These are phyloP conservation scores for Naganishia cerealis DNA, from an alignment of 1,284 basidiomycete species.

Conservation along the genomic window DNA sequence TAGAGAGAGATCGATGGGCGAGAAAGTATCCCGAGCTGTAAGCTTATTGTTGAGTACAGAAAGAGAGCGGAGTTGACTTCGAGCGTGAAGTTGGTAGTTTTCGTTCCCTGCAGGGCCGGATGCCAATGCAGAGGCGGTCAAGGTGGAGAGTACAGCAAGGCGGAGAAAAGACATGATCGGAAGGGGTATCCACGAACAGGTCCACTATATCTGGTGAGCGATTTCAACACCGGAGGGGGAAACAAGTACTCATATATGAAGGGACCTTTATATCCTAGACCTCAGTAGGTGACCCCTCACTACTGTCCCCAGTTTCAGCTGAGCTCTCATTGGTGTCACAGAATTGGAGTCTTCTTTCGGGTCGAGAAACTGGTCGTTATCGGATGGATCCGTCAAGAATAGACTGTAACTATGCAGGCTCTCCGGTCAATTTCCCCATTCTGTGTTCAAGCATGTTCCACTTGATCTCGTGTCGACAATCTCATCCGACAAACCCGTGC, in stretches of 20 bases:
- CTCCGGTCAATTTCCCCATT: conserved; percentile 8
- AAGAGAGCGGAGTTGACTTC: conserved; percentile 4
- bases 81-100: conserved; percentile 33
- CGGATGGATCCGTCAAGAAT: conserved; percentile 10
- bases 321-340: neutral
- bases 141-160: conserved; percentile 8
- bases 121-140: conserved; percentile 16
- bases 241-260: too few species aligned
- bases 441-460: conserved; percentile 2
- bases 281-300: neutral
- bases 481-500: conserved; percentile 30
- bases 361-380: conserved; percentile 15
- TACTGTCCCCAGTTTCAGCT: neutral
- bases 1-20: conserved; percentile 26
- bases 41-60: conserved; percentile 25
- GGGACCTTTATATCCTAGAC: neutral
- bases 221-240: too few species aligned
- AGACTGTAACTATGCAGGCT: neutral
- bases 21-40: neutral
- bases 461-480: neutral
- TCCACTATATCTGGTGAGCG: neutral
- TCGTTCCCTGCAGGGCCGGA: conserved; percentile 36
- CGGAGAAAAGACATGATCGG: conserved; percentile 24
- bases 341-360: neutral
- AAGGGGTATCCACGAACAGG: neutral